A percentile compares a stretch with the other conserved stretches of the same genome.
These are phyloP conservation scores for Dactylis glomerata DNA, from an alignment of 176 grass and related monocot species.

Conservation along the genomic window DNA sequence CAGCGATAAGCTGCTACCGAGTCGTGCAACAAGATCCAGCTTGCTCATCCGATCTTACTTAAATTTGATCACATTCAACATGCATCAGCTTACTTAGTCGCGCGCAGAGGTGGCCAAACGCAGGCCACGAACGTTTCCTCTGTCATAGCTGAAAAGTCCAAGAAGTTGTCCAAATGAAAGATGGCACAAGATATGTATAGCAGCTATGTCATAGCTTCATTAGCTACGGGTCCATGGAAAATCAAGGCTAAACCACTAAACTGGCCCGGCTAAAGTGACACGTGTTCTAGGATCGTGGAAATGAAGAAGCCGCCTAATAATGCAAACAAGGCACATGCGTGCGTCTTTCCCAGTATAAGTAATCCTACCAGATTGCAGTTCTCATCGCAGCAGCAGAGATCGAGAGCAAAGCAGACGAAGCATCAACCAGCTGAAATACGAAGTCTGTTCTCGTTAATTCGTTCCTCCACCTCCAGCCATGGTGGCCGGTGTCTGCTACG, in stretches of 20 bases:
- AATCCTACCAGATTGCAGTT: not conserved
- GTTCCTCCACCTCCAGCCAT: not conserved
- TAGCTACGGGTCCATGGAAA: not conserved
- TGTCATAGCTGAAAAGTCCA: not conserved
- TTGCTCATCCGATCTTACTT: not conserved
- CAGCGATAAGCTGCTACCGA: not conserved
- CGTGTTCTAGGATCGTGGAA: not conserved
- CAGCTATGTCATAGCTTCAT: not conserved
- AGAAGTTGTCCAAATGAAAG: no score
- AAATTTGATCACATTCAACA: not conserved
- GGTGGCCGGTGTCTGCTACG: slow-evolving; percentile 57
- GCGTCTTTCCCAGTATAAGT: not conserved
- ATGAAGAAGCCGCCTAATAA: not conserved
- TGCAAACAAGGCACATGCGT: not conserved
- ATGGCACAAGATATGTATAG: not conserved
- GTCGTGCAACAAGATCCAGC: not conserved
- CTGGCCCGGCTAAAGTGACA: not conserved
- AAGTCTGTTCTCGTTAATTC: not conserved
- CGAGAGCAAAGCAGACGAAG: not conserved
- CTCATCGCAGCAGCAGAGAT: not conserved
- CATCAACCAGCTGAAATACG: no score
- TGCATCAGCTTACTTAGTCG: not conserved
- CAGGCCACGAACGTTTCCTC: not conserved
- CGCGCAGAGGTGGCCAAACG: not conserved
- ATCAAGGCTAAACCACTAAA: not conserved